Percentiles rank a stretch among this genome's conserved stretches.
Conservation (phyloP, 495 filamentous ascomycete genomes). For the Podospora conica region DNA sequence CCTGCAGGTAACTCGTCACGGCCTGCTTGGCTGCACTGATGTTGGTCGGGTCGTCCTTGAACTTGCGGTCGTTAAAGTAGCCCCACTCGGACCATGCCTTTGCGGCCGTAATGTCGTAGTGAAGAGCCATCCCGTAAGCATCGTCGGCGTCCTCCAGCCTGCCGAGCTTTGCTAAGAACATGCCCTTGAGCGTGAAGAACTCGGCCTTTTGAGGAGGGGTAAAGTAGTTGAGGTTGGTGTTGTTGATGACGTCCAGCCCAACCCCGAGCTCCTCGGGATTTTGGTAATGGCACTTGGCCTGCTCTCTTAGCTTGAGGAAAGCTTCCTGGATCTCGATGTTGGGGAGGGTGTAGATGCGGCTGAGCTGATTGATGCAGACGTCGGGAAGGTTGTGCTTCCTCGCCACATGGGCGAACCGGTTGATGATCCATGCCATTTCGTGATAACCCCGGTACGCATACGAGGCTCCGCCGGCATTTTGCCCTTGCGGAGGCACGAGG, state of each 20-base stretch:
- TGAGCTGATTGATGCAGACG: slow-evolving; percentile 93
- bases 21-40: slow-evolving; percentile 79
- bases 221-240: slow-evolving; percentile 98
- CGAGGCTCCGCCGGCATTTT: slow-evolving; percentile 71
- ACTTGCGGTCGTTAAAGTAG: slow-evolving; percentile 91
- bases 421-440: slow-evolving; percentile 99
- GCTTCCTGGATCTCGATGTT: slow-evolving; percentile 99
- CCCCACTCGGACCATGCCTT: slow-evolving; percentile 99
- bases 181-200: slow-evolving; percentile 98
- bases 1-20: slow-evolving; percentile 92
- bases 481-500: slow-evolving; percentile 68
- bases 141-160: slow-evolving; percentile 86
- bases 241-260: slow-evolving; percentile 97
- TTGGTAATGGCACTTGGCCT: slow-evolving; percentile 97
- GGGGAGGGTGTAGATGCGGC: slow-evolving; percentile 94
- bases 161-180: slow-evolving; percentile 93
- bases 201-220: slow-evolving; percentile 93
- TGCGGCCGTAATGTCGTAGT: slow-evolving; percentile 87
- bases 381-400: slow-evolving; percentile 95
- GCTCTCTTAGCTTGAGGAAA: slow-evolving; percentile 93
- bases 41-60: slow-evolving; percentile 79
- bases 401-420: slow-evolving; percentile 95
- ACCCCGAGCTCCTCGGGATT: slow-evolving; percentile 84
- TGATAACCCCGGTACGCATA: slow-evolving; percentile 97
- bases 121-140: slow-evolving; percentile 89